phyloP scores from a whole-genome alignment of 768 basidiomycete genomes.

The Tricholoma flavovirens region DNA sequence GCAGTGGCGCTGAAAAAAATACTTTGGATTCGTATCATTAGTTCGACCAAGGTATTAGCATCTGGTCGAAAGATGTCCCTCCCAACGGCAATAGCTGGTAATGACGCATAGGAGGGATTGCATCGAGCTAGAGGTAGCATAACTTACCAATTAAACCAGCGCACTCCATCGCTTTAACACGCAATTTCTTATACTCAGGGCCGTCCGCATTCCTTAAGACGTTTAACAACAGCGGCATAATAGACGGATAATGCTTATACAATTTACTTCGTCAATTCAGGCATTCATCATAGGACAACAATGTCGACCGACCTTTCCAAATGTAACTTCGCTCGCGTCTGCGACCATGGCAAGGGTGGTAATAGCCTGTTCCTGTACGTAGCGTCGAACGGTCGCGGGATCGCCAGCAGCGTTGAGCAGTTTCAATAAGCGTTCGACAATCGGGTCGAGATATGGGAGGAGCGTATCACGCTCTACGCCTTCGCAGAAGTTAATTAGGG shows the following conservation, averaged over 20 bases:
- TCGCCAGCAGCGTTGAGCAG: constrained; percentile 53
- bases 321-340: constrained; percentile 74
- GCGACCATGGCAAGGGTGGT: constrained; percentile 89
- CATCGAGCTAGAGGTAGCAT: too few relatives aligned
- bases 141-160: constrained; percentile 75
- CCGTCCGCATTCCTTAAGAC: constrained; percentile 70
- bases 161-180: constrained; percentile 88
- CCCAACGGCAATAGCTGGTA: constrained; percentile 78
- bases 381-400: constrained; percentile 40
- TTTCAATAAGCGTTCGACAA: constrained; percentile 67
- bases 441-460: constrained; percentile 71
- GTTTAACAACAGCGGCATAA: constrained; percentile 77
- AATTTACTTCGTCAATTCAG: background rate
- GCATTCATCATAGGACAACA: background rate
- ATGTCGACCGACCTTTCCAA: constrained; percentile 50
- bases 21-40: constrained; percentile 78
- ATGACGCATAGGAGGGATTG: too few relatives aligned
- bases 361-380: constrained; percentile 85
- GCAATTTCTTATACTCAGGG: constrained; percentile 58
- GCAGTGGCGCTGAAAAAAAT: constrained; percentile 12
- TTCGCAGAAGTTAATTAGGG: constrained; percentile 88
- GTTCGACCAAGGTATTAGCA: constrained; percentile 61
- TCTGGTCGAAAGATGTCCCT: constrained; percentile 74
- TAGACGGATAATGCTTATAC: constrained; percentile 60
- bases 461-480: constrained; percentile 72